A percentile compares a stretch with the other conserved stretches of the same genome.
phyloP scores from a whole-genome alignment of 2,329 filamentous ascomycete genomes.

The Lizonia empirigonia region DNA sequence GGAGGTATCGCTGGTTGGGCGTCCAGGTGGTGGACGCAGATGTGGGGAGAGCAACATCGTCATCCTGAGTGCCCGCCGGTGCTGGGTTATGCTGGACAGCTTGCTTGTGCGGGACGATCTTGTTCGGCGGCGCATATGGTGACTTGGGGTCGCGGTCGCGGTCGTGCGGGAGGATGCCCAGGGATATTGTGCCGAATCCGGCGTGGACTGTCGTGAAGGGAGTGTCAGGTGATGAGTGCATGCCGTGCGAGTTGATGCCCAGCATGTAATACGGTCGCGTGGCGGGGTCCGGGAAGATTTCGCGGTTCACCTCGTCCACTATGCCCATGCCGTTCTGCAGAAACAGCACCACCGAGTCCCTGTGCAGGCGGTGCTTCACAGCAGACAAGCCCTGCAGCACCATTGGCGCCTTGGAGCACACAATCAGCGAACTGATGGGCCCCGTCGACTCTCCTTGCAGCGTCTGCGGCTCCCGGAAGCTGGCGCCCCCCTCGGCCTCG shows the following conservation, averaged over 20 bases:
- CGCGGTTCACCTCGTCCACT: constrained; percentile 74
- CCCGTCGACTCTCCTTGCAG: constrained; percentile 44
- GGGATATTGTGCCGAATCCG: constrained; percentile 63
- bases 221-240: constrained; percentile 51
- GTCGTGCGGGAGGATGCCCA: constrained; percentile 58
- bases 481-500: constrained; percentile 4
- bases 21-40: constrained; percentile 42
- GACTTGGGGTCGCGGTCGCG: constrained; percentile 32
- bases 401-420: constrained; percentile 75
- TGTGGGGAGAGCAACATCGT: constrained; percentile 17
- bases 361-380: constrained; percentile 70
- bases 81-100: constrained; percentile 9
- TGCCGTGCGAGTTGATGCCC: constrained; percentile 67
- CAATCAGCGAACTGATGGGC: constrained; percentile 73
- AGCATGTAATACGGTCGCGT: constrained; percentile 77
- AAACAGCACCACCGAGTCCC: constrained; percentile 73
- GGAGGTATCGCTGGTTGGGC: constrained; percentile 62
- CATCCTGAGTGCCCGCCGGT: constrained; percentile 22
- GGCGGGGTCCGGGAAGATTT: constrained; percentile 70
- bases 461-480: constrained; percentile 1
- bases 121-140: constrained; percentile 30
- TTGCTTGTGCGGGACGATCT: constrained; percentile 13
- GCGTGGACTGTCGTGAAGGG: constrained; percentile 63
- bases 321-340: constrained; percentile 83
- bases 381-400: constrained; percentile 70